These are phyloP conservation scores for Primulina tabacum DNA, from an alignment of 257 asterid species.

Conservation along the genomic window DNA sequence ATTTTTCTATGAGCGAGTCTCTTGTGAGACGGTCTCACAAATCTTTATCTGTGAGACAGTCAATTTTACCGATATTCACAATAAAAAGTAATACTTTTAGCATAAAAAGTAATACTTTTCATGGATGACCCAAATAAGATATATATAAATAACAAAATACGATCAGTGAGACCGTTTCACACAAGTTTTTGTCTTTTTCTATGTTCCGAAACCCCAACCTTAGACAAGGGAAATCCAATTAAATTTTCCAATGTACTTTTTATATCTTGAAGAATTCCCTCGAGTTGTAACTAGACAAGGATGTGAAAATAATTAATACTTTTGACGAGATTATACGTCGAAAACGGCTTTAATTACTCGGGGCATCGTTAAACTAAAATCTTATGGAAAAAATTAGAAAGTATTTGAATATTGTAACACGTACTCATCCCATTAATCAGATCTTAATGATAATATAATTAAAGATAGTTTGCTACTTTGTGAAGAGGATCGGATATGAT, in stretches of 20 bases:
- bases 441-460: neutral
- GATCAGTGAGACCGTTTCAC: too few species aligned
- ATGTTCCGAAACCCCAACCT: constrained; percentile 12
- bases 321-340: neutral
- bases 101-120: too few species aligned
- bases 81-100: too few species aligned
- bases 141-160: too few species aligned
- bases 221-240: constrained; percentile 14
- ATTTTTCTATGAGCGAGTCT: neutral
- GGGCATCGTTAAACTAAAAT: neutral
- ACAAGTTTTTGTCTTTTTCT: neutral
- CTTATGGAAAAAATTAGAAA: neutral
- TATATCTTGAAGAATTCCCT: neutral
- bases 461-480: neutral
- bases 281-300: neutral
- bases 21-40: too few species aligned
- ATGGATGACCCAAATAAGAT: too few species aligned
- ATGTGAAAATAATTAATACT: neutral
- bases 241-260: neutral
- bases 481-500: neutral
- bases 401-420: neutral
- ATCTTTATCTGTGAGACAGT: too few species aligned
- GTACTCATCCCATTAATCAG: neutral
- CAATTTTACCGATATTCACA: too few species aligned
- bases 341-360: neutral